These are phyloP conservation scores for Sphagnum tenellum DNA, from an alignment of 225 moss, liverwort and hornwort species.

Conservation along the genomic window DNA sequence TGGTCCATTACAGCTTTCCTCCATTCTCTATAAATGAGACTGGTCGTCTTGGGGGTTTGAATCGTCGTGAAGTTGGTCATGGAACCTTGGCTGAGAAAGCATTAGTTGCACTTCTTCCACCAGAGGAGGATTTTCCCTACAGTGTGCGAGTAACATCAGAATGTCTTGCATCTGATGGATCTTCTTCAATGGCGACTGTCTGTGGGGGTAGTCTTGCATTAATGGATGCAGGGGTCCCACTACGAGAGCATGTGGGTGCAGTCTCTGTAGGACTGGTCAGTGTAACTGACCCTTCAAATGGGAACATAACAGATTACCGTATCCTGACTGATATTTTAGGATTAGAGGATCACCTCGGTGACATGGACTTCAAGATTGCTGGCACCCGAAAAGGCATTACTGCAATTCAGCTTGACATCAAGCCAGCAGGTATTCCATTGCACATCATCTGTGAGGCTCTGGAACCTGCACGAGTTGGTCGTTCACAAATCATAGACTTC, in stretches of 20 bases:
- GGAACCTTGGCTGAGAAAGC: slow-evolving; percentile 96
- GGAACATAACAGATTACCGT: slow-evolving; percentile 52
- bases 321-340: slow-evolving; percentile 94
- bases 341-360: slow-evolving; percentile 90
- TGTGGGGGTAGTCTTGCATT: slow-evolving; percentile 91
- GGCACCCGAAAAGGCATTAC: slow-evolving; percentile 86
- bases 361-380: slow-evolving; percentile 99
- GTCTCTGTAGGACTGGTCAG: slow-evolving; percentile 86
- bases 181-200: slow-evolving; percentile 97
- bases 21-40: slow-evolving; percentile 95
- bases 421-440: slow-evolving; percentile 81
- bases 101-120: slow-evolving; percentile 64
- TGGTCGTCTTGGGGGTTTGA: slow-evolving; percentile 76
- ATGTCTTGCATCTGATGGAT: slow-evolving; percentile 90
- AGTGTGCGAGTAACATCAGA: slow-evolving; percentile 91
- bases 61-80: slow-evolving; percentile 89
- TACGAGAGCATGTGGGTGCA: slow-evolving; percentile 75
- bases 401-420: slow-evolving; percentile 96
- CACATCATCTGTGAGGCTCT: slow-evolving; percentile 73
- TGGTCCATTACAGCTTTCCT: slow-evolving; percentile 96
- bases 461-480: slow-evolving; percentile 66
- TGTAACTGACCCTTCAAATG: slow-evolving; percentile 45
- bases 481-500: slow-evolving; percentile 57
- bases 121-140: slow-evolving; percentile 83
- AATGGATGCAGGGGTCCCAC: slow-evolving; percentile 90